Evolutionary conservation across 2,329 filamentous ascomycete species (phyloP).

Genomic region (Pyrenophora tritici-repentis): DNA sequence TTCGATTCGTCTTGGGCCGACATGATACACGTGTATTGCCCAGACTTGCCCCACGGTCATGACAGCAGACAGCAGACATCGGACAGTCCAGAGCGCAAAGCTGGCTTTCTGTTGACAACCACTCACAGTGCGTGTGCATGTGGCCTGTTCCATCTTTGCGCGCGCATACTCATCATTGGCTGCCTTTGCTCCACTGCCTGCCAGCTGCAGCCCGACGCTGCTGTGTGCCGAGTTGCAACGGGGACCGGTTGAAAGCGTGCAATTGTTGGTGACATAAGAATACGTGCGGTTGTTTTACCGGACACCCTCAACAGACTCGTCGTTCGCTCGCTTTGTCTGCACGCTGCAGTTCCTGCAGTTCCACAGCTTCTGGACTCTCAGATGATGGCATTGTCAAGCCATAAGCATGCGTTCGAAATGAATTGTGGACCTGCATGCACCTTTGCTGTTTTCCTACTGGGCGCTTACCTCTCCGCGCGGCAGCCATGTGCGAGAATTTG

Average conservation of each 20-base stretch:
- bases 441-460: constrained; percentile 26
- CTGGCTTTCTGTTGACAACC: background rate
- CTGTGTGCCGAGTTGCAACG: constrained; percentile 25
- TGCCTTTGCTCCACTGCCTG: constrained; percentile 21
- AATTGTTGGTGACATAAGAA: constrained; percentile 25
- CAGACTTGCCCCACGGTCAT: constrained; percentile 8
- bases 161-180: constrained; percentile 21
- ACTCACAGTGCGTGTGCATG: constrained; percentile 10
- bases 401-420: constrained; percentile 39
- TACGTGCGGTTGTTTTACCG: constrained; percentile 11
- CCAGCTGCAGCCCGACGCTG: constrained; percentile 29
- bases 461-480: constrained; percentile 25
- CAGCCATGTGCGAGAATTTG: constrained; percentile 29
- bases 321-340: constrained; percentile 21
- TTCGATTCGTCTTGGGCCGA: background rate
- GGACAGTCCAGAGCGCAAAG: constrained; percentile 3
- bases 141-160: constrained; percentile 22
- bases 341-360: constrained; percentile 19
- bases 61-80: background rate
- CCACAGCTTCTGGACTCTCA: constrained; percentile 28
- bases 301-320: constrained; percentile 20
- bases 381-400: constrained; percentile 26
- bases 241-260: constrained; percentile 20
- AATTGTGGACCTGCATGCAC: constrained; percentile 36
- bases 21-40: constrained; percentile 21